Evolutionary conservation across 805 yeast genomes (phyloP).

Genomic region (Maudiozyma bulderi): DNA sequence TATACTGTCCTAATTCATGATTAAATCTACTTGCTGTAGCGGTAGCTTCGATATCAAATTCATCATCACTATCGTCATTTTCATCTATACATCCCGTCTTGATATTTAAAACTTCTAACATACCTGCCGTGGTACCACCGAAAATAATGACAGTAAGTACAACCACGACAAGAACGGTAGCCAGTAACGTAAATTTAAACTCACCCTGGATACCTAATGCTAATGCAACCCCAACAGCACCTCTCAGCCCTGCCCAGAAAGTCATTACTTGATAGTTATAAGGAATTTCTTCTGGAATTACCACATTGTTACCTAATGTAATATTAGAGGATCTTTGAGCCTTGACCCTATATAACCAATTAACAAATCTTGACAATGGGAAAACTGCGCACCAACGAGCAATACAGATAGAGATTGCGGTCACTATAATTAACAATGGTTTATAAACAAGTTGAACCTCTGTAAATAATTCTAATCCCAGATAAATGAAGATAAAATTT

Average conservation of each 20-base stretch:
- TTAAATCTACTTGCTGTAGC: conserved; percentile 10
- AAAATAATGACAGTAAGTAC: conserved; percentile 91
- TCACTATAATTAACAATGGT: conserved; percentile 83
- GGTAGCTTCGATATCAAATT: conserved; percentile 83
- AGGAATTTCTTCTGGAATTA: conserved; percentile 78
- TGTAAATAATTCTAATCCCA: conserved; percentile 90
- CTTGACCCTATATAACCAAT: conserved; percentile 62
- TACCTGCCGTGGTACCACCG: conserved; percentile 97
- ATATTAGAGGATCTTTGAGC: conserved; percentile 33
- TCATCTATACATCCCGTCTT: conserved; percentile 85
- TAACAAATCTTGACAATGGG: conserved; percentile 78
- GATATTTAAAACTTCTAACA: conserved; percentile 91
- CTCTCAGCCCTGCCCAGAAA: conserved; percentile 98
- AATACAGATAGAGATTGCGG: conserved; percentile 82
- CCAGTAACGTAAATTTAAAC: conserved; percentile 74
- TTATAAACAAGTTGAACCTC: conserved; percentile 93
- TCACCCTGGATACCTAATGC: conserved; percentile 98
- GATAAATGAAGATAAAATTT: conserved; percentile 89
- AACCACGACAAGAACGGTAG: conserved; percentile 93
- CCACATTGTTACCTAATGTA: conserved; percentile 14
- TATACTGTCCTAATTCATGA: conserved; percentile 1
- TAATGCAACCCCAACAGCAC: conserved; percentile 98
- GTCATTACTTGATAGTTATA: conserved; percentile 97
- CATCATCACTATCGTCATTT: conserved; percentile 74
- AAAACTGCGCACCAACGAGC: conserved; percentile 97